phyloP scores from a whole-genome alignment of 164 flowering plant species.

The Aristolochia contorta region DNA sequence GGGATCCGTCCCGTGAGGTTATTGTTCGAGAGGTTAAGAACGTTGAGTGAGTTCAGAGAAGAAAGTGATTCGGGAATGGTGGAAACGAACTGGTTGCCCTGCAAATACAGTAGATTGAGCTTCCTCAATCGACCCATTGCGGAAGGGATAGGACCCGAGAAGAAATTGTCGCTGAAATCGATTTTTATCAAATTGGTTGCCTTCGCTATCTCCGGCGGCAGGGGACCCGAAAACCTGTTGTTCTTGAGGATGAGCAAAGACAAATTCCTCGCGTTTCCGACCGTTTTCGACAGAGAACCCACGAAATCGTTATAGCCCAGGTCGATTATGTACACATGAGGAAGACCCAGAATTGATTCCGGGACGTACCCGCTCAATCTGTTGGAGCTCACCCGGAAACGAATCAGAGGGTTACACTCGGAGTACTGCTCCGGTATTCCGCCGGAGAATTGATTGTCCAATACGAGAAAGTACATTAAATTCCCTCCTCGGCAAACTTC shows the following conservation, averaged over 20 bases:
- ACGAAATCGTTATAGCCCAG: constrained; percentile 42
- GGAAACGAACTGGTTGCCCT: constrained; percentile 57
- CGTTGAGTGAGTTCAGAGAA: constrained; percentile 55
- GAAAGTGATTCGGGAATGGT: constrained; percentile 68
- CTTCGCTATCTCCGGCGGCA: constrained; percentile 62
- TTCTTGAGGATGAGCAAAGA: constrained; percentile 63
- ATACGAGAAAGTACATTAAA: constrained; percentile 47
- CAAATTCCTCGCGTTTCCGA: constrained; percentile 55
- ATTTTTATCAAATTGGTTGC: constrained; percentile 68
- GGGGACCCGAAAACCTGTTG: constrained; percentile 58
- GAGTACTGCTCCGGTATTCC: constrained; percentile 48
- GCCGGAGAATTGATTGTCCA: constrained; percentile 65
- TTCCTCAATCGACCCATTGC: constrained; percentile 53
- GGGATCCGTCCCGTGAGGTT: constrained; percentile 67
- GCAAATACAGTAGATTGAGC: constrained; percentile 61
- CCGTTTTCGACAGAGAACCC: constrained; percentile 39
- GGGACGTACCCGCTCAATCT: constrained; percentile 55
- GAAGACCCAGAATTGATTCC: constrained; percentile 52
- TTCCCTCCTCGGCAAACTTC: constrained; percentile 63
- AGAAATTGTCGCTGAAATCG: constrained; percentile 67
- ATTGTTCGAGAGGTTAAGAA: constrained; percentile 81
- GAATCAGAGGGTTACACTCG: constrained; percentile 43
- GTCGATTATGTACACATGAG: constrained; percentile 72
- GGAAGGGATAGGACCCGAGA: constrained; percentile 72
- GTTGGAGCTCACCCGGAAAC: constrained; percentile 77